Conservation (phyloP, 116 monocot genomes). For the Posidonia oceanica region DNA sequence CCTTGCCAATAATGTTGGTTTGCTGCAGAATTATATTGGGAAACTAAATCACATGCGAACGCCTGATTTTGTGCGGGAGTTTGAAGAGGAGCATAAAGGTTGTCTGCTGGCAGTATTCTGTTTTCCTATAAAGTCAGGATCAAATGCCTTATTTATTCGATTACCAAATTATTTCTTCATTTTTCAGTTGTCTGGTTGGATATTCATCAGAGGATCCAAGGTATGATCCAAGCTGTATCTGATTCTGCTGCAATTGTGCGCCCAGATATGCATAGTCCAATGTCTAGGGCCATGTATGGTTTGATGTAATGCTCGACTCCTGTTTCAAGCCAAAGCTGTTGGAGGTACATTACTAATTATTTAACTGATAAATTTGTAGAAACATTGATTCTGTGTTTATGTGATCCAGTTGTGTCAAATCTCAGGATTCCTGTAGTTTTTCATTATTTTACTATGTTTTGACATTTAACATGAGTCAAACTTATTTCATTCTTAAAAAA, state of each 20-base stretch:
- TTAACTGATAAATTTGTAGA: too few species aligned
- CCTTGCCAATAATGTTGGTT: not conserved
- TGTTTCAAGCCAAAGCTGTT: slow-evolving; percentile 85
- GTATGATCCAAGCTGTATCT: slow-evolving; percentile 72
- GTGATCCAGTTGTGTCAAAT: too few species aligned
- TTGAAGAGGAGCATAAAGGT: slow-evolving; percentile 97
- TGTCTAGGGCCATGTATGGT: slow-evolving; percentile 89
- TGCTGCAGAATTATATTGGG: slow-evolving; percentile 83
- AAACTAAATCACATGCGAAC: slow-evolving; percentile 83
- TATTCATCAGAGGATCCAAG: slow-evolving; percentile 57
- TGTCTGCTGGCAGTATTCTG: not conserved
- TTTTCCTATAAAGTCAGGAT: not conserved
- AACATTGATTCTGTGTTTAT: too few species aligned
- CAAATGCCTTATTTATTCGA: not conserved
- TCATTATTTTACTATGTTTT: too few species aligned
- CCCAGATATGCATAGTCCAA: slow-evolving; percentile 81
- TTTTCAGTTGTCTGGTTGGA: slow-evolving; percentile 79
- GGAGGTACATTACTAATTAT: slow-evolving; percentile 45
- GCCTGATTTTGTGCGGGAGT: slow-evolving; percentile 73
- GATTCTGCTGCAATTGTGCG: slow-evolving; percentile 74
- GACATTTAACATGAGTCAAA: too few species aligned
- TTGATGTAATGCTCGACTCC: slow-evolving; percentile 96
- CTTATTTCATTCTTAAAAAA: too few species aligned
- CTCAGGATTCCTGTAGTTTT: too few species aligned
- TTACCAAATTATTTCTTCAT: slow-evolving; percentile 2